Evolutionary conservation across 1,284 basidiomycete genomes (phyloP).

Genomic region (Heliocybe sulcata): DNA sequence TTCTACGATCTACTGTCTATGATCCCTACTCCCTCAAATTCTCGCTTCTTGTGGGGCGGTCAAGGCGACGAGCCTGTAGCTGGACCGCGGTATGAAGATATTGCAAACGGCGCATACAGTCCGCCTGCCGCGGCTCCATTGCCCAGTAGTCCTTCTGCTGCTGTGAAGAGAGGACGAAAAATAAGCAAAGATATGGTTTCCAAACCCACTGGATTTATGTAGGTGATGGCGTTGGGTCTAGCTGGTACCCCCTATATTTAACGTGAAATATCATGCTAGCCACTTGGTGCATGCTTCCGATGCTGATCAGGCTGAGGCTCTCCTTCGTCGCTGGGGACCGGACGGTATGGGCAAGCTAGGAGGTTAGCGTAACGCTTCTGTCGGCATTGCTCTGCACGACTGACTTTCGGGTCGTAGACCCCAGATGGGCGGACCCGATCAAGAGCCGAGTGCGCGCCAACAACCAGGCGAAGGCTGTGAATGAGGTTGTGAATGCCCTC

Average conservation of each 20-base stretch:
- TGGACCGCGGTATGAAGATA: slow-evolving; percentile 58
- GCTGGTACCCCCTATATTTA: slow-evolving; percentile 9
- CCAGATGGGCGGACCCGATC: slow-evolving; percentile 86
- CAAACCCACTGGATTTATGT: slow-evolving; percentile 80
- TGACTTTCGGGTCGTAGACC: slow-evolving; percentile 46
- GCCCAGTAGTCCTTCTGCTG: slow-evolving; percentile 19
- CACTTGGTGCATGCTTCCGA: slow-evolving; percentile 94
- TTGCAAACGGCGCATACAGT: slow-evolving; percentile 20
- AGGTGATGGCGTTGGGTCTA: slow-evolving; percentile 26
- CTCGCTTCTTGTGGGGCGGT: slow-evolving; percentile 51
- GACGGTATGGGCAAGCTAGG: slow-evolving; percentile 90
- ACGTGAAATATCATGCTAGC: slow-evolving; percentile 34
- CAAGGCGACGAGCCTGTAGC: slow-evolving; percentile 32
- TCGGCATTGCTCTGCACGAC: slow-evolving; percentile 17
- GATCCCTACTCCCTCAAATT: slow-evolving; percentile 64
- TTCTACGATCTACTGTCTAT: slow-evolving; percentile 84
- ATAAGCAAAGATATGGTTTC: slow-evolving; percentile 87
- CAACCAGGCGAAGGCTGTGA: slow-evolving; percentile 77
- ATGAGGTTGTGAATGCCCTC: slow-evolving; percentile 68
- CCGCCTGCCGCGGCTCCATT: slow-evolving; percentile 12
- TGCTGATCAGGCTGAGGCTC: slow-evolving; percentile 84
- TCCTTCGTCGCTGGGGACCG: slow-evolving; percentile 85
- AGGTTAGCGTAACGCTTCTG: slow-evolving; percentile 41
- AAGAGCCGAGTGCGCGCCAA: slow-evolving; percentile 73
- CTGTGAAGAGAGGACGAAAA: slow-evolving; percentile 48